Base-by-base conservation (phyloP, 106 monocot species). In the Dendrobium nobile region DNA sequence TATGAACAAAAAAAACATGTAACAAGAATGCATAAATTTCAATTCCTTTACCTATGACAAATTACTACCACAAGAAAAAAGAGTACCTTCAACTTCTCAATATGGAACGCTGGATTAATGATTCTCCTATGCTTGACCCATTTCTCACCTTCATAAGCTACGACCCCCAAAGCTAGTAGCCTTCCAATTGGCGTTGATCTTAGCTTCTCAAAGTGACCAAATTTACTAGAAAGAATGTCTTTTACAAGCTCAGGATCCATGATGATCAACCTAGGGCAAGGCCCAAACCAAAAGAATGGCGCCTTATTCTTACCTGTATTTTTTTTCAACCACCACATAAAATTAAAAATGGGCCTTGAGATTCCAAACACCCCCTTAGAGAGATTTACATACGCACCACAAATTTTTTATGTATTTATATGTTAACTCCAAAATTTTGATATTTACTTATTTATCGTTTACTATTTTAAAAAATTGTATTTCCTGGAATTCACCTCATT, bases 101-200 rank as follows among this genome's bases (percentile, higher is more conserved):
- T 42, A 77, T 92, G 95, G 77, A 95, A 95, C 47, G 92, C 95
- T 26, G 95, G 95, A 77, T 91, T 95, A 10, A 95, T 75, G 43
- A 95, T 93, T 45, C 85, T 89, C 67, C 92, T 75, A 56, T 91
- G 92, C 40, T 77, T 89, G n/a, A 80, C 92, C 95, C 95, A 95
- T 83, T 95, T 91, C 24, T 91, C 86, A 42, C 95, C 95, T 43
- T 89, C 82, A 85, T 86, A 80, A n/a, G 11, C 76, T 22, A 22
- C 54, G 16, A 95, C 77, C n/a, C 95, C 95, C 31, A 72, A 16
- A 17, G 28, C 10, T 5, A 91, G 55, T 0, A 80, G 74, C 41
- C 28, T 82, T 5, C 6, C 73, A 18, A 85, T 15, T 1, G 86
- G 82, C 7, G 7, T 86, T 31, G 9, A 1, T 7, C 42, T 81